Evolutionary conservation across 176 grass and related monocot genomes (phyloP).

Genomic region (Thinopyrum elongatum): DNA sequence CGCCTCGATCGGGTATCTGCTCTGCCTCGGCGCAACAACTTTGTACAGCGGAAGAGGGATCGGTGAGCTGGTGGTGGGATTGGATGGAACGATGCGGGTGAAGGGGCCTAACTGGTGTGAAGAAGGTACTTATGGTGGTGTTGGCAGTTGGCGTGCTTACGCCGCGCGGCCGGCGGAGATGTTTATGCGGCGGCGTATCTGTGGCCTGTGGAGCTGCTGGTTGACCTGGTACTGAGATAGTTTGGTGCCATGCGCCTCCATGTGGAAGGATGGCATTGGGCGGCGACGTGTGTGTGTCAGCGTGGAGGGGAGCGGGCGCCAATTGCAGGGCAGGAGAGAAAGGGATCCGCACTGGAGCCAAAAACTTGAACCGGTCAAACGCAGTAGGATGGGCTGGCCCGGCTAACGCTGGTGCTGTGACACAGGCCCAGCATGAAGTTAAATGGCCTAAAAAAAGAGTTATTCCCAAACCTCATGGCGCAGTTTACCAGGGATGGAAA

Average conservation of each 20-base stretch:
- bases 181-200: slow-evolving; percentile 13
- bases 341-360: neutral
- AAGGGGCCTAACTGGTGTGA: neutral
- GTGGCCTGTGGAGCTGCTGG: neutral
- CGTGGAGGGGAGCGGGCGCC: neutral
- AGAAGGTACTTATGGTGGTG: neutral
- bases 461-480: no score
- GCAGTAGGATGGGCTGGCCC: neutral
- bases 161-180: neutral
- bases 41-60: no score
- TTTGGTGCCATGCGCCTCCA: neutral
- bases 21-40: no score
- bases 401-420: no score
- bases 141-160: neutral
- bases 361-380: neutral
- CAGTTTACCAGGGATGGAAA: no score
- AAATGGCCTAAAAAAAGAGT: no score
- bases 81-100: no score
- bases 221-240: neutral
- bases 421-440: no score
- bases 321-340: neutral
- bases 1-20: no score
- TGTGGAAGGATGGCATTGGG: neutral
- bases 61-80: no score
- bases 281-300: neutral